Conservation (phyloP, 2,329 filamentous ascomycete genomes). For the Penicillium sp. region DNA sequence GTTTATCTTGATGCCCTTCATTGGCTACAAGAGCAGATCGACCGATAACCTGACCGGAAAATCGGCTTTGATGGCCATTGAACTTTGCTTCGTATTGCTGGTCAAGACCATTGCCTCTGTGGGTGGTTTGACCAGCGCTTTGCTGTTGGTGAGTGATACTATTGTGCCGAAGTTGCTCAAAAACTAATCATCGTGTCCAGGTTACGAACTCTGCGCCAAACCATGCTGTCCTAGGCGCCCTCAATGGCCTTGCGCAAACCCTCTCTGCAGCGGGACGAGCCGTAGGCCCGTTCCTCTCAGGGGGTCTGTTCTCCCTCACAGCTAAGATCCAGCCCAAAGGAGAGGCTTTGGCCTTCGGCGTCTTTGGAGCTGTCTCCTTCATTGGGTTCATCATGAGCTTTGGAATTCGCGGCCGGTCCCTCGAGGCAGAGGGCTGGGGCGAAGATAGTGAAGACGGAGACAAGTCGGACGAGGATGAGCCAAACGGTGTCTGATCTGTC, state of each 20-base stretch:
- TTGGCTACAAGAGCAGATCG: constrained; percentile 71
- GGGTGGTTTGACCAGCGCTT: constrained; percentile 83
- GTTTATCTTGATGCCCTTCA: constrained; percentile 86
- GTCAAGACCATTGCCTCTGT: constrained; percentile 90
- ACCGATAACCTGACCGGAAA: constrained; percentile 63
- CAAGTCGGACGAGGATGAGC: constrained; percentile 51
- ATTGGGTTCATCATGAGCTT: constrained; percentile 79
- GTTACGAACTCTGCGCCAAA: constrained; percentile 93
- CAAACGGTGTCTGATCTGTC: constrained; percentile 11
- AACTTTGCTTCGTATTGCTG: constrained; percentile 78
- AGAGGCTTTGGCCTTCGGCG: constrained; percentile 79
- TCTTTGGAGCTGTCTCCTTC: constrained; percentile 82
- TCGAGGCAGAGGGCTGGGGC: constrained; percentile 62
- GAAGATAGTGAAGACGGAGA: constrained; percentile 44
- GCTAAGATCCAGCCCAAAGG: constrained; percentile 75
- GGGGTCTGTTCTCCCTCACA: constrained; percentile 79
- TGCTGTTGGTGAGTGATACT: constrained; percentile 69
- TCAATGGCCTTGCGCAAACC: constrained; percentile 93
- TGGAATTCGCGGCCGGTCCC: constrained; percentile 66
- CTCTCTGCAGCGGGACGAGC: constrained; percentile 88
- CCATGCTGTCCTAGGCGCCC: constrained; percentile 78
- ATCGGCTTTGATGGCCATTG: constrained; percentile 72
- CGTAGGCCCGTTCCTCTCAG: constrained; percentile 84
- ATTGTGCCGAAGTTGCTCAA: neutral
- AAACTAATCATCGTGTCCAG: constrained; percentile 44